A percentile compares a stretch with the other conserved stretches of the same genome.
Conservation (phyloP, 345 rosid genomes). For the Brassica cretica region DNA sequence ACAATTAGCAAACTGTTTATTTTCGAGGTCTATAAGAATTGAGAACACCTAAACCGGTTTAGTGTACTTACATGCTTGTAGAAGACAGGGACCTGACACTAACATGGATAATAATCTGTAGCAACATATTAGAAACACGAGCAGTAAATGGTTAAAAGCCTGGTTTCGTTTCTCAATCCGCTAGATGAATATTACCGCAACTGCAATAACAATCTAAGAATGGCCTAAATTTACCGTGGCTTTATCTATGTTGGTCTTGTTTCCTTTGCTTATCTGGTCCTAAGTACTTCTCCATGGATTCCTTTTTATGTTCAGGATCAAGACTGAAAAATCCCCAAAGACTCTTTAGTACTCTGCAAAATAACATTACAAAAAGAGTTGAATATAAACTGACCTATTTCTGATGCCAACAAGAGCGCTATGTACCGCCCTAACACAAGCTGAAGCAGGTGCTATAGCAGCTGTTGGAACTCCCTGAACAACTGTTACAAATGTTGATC, state of each 20-base stretch:
- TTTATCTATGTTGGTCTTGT: conserved; percentile 35
- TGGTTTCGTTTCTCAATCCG: conserved; percentile 15
- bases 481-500: conserved; percentile 80
- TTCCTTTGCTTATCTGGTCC: conserved; percentile 59
- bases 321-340: conserved; percentile 54
- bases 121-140: conserved; percentile 12
- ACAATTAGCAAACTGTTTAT: conserved; percentile 2
- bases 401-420: conserved; percentile 82
- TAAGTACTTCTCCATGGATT: conserved; percentile 94
- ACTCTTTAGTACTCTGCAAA: neutral
- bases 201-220: neutral
- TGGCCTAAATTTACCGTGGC: conserved; percentile 1
- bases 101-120: conserved; percentile 20
- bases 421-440: conserved; percentile 80
- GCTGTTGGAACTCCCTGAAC: conserved; percentile 87
- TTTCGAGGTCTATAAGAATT: neutral
- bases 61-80: conserved; percentile 26
- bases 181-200: neutral
- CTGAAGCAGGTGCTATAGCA: conserved; percentile 88
- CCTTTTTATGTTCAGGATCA: conserved; percentile 92
- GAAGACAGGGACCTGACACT: conserved; percentile 20
- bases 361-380: neutral
- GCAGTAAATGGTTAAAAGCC: conserved; percentile 1
- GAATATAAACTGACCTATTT: conserved; percentile 60
- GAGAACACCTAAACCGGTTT: neutral